phyloP scores from a whole-genome alignment of 2,329 filamentous ascomycete genomes.

The Aspergillus ustus region DNA sequence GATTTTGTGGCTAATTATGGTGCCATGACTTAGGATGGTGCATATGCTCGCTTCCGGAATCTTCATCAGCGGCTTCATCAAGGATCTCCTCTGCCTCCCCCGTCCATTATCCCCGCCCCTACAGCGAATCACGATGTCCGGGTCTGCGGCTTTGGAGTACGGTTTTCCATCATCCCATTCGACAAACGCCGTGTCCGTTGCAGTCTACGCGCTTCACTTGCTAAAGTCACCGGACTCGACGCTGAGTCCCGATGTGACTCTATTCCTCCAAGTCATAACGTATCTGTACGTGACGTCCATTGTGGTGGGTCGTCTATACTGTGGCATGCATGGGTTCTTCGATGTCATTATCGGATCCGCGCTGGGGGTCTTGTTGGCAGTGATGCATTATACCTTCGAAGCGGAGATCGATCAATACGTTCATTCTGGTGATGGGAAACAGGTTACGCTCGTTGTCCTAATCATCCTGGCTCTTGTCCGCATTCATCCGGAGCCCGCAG shows the following conservation, averaged over 20 bases:
- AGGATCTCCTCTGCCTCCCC: conserved; percentile 91
- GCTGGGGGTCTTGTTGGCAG: conserved; percentile 70
- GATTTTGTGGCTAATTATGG: conserved; percentile 20
- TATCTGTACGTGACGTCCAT: conserved; percentile 91
- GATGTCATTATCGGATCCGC: conserved; percentile 83
- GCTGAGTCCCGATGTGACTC: conserved; percentile 62
- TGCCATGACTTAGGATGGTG: conserved; percentile 49
- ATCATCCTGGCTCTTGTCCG: conserved; percentile 77
- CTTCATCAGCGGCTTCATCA: conserved; percentile 89
- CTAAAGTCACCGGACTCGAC: conserved; percentile 69
- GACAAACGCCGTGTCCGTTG: conserved; percentile 93
- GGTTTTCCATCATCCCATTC: conserved; percentile 97
- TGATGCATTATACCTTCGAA: conserved; percentile 60
- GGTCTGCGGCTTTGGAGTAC: conserved; percentile 91
- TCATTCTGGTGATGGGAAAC: conserved; percentile 65
- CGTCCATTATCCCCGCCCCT: conserved; percentile 90
- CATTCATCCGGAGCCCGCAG: conserved; percentile 92
- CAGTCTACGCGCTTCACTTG: conserved; percentile 77
- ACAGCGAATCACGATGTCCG: conserved; percentile 95
- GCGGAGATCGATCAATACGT: conserved; percentile 72
- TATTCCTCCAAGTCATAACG: conserved; percentile 68
- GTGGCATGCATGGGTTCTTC: conserved; percentile 97
- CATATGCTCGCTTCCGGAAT: conserved; percentile 79
- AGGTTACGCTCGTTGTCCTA: conserved; percentile 66
- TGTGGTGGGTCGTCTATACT: conserved; percentile 88